Evolutionary conservation across 176 grass and related monocot genomes (phyloP).

Genomic region (Miscanthus lutarioriparius): DNA sequence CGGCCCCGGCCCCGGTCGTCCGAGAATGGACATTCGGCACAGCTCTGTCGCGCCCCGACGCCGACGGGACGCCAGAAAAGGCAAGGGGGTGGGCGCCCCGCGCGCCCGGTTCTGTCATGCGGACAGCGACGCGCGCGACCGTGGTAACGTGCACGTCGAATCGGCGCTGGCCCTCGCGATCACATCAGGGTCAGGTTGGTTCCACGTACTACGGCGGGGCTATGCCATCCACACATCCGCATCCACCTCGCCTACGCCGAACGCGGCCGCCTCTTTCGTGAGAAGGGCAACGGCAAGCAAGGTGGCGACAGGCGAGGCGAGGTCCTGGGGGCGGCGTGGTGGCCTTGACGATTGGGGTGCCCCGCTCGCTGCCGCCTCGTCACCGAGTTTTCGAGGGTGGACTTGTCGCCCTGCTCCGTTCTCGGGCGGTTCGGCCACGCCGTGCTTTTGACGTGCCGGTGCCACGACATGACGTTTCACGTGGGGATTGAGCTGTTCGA

Average conservation of each 20-base stretch:
- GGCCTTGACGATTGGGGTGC: background rate
- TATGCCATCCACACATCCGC: background rate
- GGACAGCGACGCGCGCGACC: conserved; percentile 20
- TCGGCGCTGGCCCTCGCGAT: background rate
- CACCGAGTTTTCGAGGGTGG: background rate
- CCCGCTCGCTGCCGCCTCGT: background rate
- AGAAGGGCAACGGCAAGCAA: background rate
- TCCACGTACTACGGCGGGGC: background rate
- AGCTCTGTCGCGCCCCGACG: background rate
- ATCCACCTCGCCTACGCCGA: background rate
- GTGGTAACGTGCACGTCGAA: conserved; percentile 21
- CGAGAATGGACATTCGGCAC: conserved; percentile 25
- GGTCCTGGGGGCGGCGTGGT: background rate
- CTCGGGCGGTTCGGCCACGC: background rate
- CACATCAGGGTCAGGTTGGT: background rate
- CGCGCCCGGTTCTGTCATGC: conserved; percentile 2
- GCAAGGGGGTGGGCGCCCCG: background rate
- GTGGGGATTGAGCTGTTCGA: background rate
- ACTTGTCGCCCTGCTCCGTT: background rate
- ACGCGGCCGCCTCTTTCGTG: conserved; percentile 13
- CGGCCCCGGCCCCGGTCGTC: background rate
- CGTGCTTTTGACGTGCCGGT: conserved; percentile 2
- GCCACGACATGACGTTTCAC: conserved; percentile 1
- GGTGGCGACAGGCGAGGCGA: background rate
- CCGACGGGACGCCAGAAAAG: conserved; percentile 27